Conservation (phyloP, 2,329 filamentous ascomycete species). For the Apiospora sp. region DNA sequence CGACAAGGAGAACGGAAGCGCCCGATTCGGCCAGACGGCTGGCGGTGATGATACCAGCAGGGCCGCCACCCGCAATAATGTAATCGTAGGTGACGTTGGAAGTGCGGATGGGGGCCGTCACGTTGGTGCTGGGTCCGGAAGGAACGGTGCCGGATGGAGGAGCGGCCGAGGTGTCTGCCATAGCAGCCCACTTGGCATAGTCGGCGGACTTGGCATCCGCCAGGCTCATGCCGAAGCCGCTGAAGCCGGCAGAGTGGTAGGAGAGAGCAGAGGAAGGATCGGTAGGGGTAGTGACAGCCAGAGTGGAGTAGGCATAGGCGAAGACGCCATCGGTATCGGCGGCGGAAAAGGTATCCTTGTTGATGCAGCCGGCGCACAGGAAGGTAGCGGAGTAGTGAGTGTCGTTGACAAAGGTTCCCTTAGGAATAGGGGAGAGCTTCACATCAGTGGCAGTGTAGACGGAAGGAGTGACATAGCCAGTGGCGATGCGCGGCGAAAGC, state of each 20-base stretch:
- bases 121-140: constrained; percentile 34
- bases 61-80: constrained; percentile 48
- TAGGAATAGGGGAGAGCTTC: constrained; percentile 53
- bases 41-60: constrained; percentile 46
- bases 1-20: constrained; percentile 47
- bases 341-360: constrained; percentile 41
- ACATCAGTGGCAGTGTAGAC: constrained; percentile 51
- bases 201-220: constrained; percentile 44
- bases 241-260: constrained; percentile 51
- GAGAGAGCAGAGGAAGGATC: constrained; percentile 44
- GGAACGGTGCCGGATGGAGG: constrained; percentile 28
- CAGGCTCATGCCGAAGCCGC: constrained; percentile 45
- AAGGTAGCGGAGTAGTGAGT: constrained; percentile 63
- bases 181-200: constrained; percentile 38
- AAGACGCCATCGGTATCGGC: constrained; percentile 40
- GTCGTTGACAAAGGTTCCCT: constrained; percentile 59
- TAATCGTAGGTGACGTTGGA: constrained; percentile 49
- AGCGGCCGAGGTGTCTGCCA: constrained; percentile 28
- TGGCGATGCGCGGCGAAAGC: constrained; percentile 41
- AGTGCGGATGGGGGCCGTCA: constrained; percentile 34
- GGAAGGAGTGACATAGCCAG: constrained; percentile 55
- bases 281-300: constrained; percentile 42
- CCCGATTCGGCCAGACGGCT: constrained; percentile 47
- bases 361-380: constrained; percentile 56
- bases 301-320: constrained; percentile 50